Conservation (phyloP, 768 basidiomycete species). For the Russula compacta region DNA sequence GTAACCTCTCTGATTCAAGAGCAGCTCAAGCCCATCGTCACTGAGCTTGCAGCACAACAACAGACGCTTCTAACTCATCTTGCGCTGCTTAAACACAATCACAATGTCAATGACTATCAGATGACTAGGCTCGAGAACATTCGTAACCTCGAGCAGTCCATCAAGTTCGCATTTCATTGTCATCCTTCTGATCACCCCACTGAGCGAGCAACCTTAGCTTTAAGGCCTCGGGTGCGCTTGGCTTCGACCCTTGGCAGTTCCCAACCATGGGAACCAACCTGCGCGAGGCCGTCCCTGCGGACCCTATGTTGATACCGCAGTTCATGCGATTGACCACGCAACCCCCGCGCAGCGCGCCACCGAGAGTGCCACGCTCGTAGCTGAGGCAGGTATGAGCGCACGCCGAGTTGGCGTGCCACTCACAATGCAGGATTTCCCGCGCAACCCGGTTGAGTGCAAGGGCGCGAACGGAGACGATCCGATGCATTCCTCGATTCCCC, state of each 20-base stretch:
- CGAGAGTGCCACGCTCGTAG: constrained; percentile 3
- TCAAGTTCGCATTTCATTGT: constrained; percentile 1
- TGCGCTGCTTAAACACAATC: constrained; percentile 2
- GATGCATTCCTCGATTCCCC: background rate
- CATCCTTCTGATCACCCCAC: background rate
- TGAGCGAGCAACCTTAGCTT: background rate
- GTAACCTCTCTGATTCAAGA: constrained; percentile 6
- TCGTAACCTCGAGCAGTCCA: constrained; percentile 12
- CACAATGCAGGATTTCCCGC: constrained; percentile 9
- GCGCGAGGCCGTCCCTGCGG: constrained; percentile 13
- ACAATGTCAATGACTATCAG: constrained; percentile 13
- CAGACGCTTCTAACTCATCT: background rate
- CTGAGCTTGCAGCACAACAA: constrained; percentile 6
- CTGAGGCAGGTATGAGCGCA: constrained; percentile 7
- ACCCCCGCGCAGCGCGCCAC: background rate
- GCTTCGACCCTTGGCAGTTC: constrained; percentile 1
- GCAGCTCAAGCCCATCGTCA: constrained; percentile 9
- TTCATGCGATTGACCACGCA: background rate
- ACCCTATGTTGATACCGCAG: constrained; percentile 2
- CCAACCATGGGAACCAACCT: constrained; percentile 13
- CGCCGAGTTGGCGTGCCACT: constrained; percentile 4
- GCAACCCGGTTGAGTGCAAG: background rate
- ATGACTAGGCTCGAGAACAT: constrained; percentile 9
- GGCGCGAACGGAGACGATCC: background rate
- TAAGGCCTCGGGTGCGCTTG: constrained; percentile 5